phyloP scores from a whole-genome alignment of 495 filamentous ascomycete genomes.

The Bryoglossum gracile region DNA sequence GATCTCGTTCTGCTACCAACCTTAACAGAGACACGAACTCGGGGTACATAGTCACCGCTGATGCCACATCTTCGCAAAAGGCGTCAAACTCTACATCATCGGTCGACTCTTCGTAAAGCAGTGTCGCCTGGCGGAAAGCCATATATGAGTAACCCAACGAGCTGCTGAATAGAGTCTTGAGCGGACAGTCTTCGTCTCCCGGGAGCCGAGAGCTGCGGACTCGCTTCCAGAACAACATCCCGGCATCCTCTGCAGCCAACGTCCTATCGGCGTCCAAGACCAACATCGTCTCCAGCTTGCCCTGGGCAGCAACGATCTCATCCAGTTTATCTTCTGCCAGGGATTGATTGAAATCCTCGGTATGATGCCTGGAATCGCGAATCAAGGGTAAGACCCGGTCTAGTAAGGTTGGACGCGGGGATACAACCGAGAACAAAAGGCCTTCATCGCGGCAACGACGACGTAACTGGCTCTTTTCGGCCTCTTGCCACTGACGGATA shows the following conservation, averaged over 20 bases:
- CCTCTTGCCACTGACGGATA: conserved; percentile 45
- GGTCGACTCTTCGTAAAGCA: conserved; percentile 47
- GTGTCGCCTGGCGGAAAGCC: conserved; percentile 49
- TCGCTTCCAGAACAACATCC: conserved; percentile 44
- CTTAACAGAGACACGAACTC: conserved; percentile 43
- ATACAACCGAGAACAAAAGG: conserved; percentile 30
- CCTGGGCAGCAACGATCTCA: conserved; percentile 24
- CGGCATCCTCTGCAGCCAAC: conserved; percentile 47
- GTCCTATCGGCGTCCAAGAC: conserved; percentile 56
- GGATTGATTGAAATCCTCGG: conserved; percentile 34
- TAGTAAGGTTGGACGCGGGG: conserved; percentile 7
- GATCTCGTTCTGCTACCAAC: conserved; percentile 24
- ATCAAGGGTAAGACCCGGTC: conserved; percentile 28
- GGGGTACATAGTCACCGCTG: conserved; percentile 37
- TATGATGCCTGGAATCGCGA: conserved; percentile 35
- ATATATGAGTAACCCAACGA: conserved; percentile 45
- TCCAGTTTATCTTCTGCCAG: conserved; percentile 35
- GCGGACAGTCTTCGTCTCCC: conserved; percentile 21
- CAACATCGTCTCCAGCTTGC: conserved; percentile 37
- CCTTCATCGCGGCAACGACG: conserved; percentile 37
- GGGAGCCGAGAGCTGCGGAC: conserved; percentile 10
- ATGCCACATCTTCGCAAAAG: conserved; percentile 42
- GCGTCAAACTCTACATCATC: conserved; percentile 38
- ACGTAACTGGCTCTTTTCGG: conserved; percentile 42
- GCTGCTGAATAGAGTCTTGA: conserved; percentile 45